phyloP scores from a whole-genome alignment of 192 early-diverging fungal genomes.

The Coemansia furcata region DNA sequence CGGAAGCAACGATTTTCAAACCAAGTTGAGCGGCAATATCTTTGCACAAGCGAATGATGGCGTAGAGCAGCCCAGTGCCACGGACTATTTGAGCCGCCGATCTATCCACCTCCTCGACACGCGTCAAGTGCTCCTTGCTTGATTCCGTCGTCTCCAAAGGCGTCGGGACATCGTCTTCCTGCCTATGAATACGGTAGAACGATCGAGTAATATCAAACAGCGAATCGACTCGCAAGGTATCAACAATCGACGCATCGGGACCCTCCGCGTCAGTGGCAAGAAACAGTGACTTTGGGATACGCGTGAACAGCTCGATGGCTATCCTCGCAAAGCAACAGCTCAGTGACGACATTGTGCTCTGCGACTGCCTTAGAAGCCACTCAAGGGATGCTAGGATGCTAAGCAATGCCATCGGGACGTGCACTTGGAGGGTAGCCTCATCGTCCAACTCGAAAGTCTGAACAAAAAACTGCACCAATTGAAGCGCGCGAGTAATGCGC shows the following conservation, averaged over 20 bases:
- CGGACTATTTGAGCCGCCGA: slow-evolving; percentile 26
- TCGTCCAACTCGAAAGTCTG: slow-evolving; percentile 74
- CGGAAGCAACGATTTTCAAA: neutral
- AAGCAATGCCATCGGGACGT: slow-evolving; percentile 75
- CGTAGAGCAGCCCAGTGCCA: slow-evolving; percentile 30
- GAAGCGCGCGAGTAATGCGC: slow-evolving; percentile 38
- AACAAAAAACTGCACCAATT: slow-evolving; percentile 71
- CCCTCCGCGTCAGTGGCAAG: neutral
- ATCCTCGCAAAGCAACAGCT: slow-evolving; percentile 41
- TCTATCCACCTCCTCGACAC: slow-evolving; percentile 15
- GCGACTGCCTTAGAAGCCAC: slow-evolving; percentile 2
- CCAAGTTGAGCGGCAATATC: slow-evolving; percentile 20
- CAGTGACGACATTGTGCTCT: neutral
- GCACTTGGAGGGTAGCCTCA: slow-evolving; percentile 78
- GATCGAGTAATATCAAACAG: slow-evolving; percentile 24
- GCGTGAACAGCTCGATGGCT: slow-evolving; percentile 43
- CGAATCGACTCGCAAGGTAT: neutral
- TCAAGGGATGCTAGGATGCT: slow-evolving; percentile 50
- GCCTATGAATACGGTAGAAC: slow-evolving; percentile 32
- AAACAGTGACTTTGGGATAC: slow-evolving; percentile 39
- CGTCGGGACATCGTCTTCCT: neutral
- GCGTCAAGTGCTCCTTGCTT: neutral
- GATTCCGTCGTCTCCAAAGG: neutral
- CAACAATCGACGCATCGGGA: neutral
- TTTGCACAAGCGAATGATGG: slow-evolving; percentile 26